A percentile compares a stretch with the other conserved stretches of the same genome.
These are phyloP conservation scores for Jatropha multifida DNA, from an alignment of 441 rosid species.

Conservation along the genomic window DNA sequence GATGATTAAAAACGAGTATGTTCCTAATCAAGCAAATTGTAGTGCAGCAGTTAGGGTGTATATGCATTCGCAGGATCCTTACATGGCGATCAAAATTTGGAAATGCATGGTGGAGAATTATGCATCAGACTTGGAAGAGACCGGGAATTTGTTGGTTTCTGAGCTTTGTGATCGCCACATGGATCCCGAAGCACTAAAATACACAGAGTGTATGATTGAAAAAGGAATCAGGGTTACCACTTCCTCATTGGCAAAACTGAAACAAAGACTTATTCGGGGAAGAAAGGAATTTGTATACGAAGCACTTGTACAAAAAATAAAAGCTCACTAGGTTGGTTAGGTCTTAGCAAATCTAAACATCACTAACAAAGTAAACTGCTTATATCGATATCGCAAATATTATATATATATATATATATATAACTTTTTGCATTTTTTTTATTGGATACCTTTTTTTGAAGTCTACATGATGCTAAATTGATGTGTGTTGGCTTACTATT, in stretches of 20 bases:
- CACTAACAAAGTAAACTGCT: not conserved
- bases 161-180: slow-evolving; percentile 45
- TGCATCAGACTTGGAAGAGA: slow-evolving; percentile 44
- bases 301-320: slow-evolving; percentile 45
- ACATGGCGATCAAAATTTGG: slow-evolving; percentile 52
- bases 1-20: slow-evolving; percentile 51
- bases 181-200: slow-evolving; percentile 67
- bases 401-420: not conserved
- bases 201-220: slow-evolving; percentile 54
- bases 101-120: slow-evolving; percentile 47
- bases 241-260: slow-evolving; percentile 44
- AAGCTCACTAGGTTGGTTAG: slow-evolving; percentile 26
- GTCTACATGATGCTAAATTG: not conserved
- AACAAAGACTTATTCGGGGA: slow-evolving; percentile 36
- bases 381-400: not conserved
- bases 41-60: slow-evolving; percentile 36
- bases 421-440: not conserved
- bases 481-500: not conserved
- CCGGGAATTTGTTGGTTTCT: slow-evolving; percentile 46
- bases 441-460: not conserved
- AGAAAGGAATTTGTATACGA: slow-evolving; percentile 40
- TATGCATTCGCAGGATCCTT: slow-evolving; percentile 40
- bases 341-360: not conserved
- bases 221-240: slow-evolving; percentile 47
- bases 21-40: slow-evolving; percentile 42